Percentiles rank a stretch among this genome's conserved stretches.
phyloP scores from a whole-genome alignment of 1,284 basidiomycete genomes.

The Naganishia albida region DNA sequence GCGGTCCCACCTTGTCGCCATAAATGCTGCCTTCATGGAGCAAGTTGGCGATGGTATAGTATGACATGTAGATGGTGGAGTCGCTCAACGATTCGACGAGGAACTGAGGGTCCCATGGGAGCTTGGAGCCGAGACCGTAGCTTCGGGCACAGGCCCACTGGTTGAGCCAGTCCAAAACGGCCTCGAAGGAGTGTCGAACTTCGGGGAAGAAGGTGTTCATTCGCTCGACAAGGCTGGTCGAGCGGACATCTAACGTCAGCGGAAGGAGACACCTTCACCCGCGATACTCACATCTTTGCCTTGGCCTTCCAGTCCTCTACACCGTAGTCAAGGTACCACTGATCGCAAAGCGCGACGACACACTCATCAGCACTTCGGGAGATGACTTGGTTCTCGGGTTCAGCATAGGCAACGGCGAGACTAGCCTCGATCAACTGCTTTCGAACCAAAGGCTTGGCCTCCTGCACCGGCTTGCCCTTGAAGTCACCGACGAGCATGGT shows the following conservation, averaged over 20 bases:
- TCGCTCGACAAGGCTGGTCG: conserved; percentile 67
- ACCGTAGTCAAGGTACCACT: conserved; percentile 99
- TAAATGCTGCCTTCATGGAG: conserved; percentile 78
- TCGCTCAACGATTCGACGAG: conserved; percentile 96
- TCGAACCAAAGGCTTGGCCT: conserved; percentile 87
- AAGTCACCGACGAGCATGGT: conserved; percentile 87
- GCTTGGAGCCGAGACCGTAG: conserved; percentile 91
- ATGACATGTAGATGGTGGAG: conserved; percentile 98
- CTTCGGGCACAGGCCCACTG: conserved; percentile 98
- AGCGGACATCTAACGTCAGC: conserved; percentile 1
- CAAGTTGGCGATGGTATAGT: conserved; percentile 91
- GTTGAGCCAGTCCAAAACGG: conserved; percentile 90
- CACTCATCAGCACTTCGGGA: conserved; percentile 92
- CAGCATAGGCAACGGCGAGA: conserved; percentile 86
- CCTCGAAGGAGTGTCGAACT: conserved; percentile 89
- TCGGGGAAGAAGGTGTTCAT: conserved; percentile 91
- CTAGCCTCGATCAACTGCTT: conserved; percentile 77
- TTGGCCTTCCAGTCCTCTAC: conserved; percentile 83
- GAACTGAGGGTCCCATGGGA: conserved; percentile 97
- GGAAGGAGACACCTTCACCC: too few species aligned
- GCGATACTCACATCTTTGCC: conserved; percentile 69
- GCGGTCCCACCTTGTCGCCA: conserved; percentile 75
- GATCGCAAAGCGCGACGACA: conserved; percentile 96
- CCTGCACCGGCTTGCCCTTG: conserved; percentile 82
- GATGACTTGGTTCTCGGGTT: conserved; percentile 90